Conservation (phyloP, 2,329 filamentous ascomycete genomes). For the Verticillium isaacii region DNA sequence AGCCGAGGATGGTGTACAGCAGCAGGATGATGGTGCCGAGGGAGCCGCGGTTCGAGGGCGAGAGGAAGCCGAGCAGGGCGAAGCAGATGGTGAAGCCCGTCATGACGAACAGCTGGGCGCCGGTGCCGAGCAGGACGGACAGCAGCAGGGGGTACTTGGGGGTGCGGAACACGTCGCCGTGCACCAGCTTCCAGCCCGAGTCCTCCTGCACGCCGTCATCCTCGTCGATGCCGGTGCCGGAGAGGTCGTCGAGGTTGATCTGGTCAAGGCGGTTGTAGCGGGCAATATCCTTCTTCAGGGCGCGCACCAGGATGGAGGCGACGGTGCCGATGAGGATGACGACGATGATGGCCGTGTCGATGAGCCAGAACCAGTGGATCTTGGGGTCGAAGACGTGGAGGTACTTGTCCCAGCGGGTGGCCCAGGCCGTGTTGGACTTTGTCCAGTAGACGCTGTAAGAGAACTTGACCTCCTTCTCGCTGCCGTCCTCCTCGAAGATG, state of each 20-base stretch:
- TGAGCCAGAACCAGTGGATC: constrained; percentile 97
- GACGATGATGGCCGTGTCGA: constrained; percentile 94
- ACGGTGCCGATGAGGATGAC: constrained; percentile 89
- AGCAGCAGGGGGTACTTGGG: constrained; percentile 79
- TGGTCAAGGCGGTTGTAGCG: constrained; percentile 93
- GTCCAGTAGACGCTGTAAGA: constrained; percentile 93
- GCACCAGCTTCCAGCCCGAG: constrained; percentile 96
- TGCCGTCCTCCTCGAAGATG: constrained; percentile 53
- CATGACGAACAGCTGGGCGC: constrained; percentile 97
- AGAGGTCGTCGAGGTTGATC: constrained; percentile 84
- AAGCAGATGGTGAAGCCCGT: constrained; percentile 90
- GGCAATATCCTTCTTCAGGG: constrained; percentile 90
- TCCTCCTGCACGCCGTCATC: constrained; percentile 96
- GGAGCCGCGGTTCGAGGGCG: constrained; percentile 90
- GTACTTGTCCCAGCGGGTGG: constrained; percentile 98
- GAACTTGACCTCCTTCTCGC: constrained; percentile 64
- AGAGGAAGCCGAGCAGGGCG: constrained; percentile 89
- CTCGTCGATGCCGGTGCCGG: constrained; percentile 72
- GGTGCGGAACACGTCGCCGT: constrained; percentile 92
- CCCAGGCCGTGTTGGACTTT: constrained; percentile 81
- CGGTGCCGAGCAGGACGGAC: constrained; percentile 85
- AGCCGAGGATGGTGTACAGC: constrained; percentile 88
- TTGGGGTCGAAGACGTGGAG: constrained; percentile 95
- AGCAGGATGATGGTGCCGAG: constrained; percentile 90
- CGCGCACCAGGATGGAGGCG: constrained; percentile 82